Evolutionary conservation across 2,329 filamentous ascomycete species (phyloP), one percentile per base, ranked within the genome.

Genomic region (Sporothrix sp.): DNA sequence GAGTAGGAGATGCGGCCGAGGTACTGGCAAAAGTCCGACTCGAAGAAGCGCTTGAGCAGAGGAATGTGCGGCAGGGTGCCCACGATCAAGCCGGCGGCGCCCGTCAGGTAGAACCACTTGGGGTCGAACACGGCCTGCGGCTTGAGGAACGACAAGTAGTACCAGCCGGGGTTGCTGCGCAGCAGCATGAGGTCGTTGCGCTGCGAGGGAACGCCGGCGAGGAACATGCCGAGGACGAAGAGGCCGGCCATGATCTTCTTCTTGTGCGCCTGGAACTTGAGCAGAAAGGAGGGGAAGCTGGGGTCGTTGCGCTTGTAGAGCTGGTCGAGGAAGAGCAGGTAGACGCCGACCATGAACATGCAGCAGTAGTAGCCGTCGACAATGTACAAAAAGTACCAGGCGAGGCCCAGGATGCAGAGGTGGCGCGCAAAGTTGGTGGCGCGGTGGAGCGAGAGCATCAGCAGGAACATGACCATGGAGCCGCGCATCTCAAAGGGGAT

Each of bases 61-160:
- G 64, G 58, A n/a, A 85, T 71, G n/a, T 75, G 75, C 7, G 76
- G 75, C 3, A 78, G 66, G 0, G 73, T 70, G 1, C 74, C 67
- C 0, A 86, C 72, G 0, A 82, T 61, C 48, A 81, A 70, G 21
- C 70, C 66, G 1, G 81, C 71, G 1, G 79, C 80, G 67, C 73
- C 78, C 60, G 81, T 81, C 3, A 84, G 70, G 60, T 73, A 84
- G 64, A 84, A 84, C 79, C 79, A 84, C 62, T 84, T 84, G 60
- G 72, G 74, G 60, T 84, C 78, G 57, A 71, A 82, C 10, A 81
- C 76, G 1, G 81, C 81, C 59, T 84, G 79, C 0, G 81, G 79
- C 53, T 82, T 83, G 51, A 85, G 66, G 52, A 71, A 72, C 0
- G 79, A 78, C 13, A 82, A 64, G 56, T 71, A 78, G 55, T 73